Base-by-base conservation (phyloP, 1,139 yeast genomes). In the Geotrichum restrictum region DNA sequence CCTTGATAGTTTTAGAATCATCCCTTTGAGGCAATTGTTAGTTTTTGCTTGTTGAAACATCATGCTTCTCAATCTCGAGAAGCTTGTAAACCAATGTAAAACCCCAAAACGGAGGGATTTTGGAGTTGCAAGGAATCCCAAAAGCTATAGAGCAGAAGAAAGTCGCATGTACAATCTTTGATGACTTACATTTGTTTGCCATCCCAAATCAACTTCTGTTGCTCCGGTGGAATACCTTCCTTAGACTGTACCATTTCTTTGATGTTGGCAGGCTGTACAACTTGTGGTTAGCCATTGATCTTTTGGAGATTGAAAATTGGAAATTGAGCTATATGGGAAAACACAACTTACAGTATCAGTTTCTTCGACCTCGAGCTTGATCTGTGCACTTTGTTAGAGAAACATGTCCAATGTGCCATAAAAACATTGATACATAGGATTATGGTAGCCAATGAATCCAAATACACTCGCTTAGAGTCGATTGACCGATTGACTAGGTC, bases 151-250 rank as follows among this genome's bases (percentile, higher is more conserved):
- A 18, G 24, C n/a, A 8, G 16, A 29, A 21, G 7, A 53, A 24
- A 18, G n/a, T n/a, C n/a, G n/a, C n/a, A n/a, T n/a, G n/a, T n/a
- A n/a, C n/a, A n/a, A n/a, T n/a, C n/a, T n/a, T n/a, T n/a, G n/a
- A n/a, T 41, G 44, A 75, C 83, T 66, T 69, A 79, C 83, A 93
- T 80, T 72, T 91, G 97, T 63, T 89, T 87, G 19, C 98, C 98
- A 56, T 87, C 84, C 71, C 81, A 89, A 64, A 93, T 85, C 60
- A 93, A 79, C 62, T 96, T 79, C 69, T 93, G 98, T 70, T 93
- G 98, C 32, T 88, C 82, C 19, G 98, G 98, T 3, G 98, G 97
- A 55, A 93, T 93, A 3, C 98, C 98, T 69, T 93, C 98, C 66
- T 89, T 88, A 66, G 93, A 97, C 69, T 93, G 98, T 75, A 93